Conservation (phyloP, 257 asterid species). For the Striga asiatica region DNA sequence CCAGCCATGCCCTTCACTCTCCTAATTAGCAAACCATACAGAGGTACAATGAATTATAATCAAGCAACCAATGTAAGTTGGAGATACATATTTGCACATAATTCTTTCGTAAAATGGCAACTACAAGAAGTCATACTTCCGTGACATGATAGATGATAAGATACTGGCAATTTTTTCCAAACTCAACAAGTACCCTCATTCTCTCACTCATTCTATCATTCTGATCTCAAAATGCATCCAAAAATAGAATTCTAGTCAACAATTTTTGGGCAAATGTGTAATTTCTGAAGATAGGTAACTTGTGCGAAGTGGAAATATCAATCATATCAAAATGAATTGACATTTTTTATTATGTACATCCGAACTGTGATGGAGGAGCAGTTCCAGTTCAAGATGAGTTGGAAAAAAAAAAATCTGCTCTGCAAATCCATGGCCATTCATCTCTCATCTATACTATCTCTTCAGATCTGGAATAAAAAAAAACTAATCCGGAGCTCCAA, state of each 20-base stretch:
- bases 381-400: too few species aligned
- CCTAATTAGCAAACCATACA: conserved; percentile 28
- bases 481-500: too few species aligned
- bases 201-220: too few species aligned
- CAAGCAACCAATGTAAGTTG: conserved; percentile 5
- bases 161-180: neutral
- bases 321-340: neutral
- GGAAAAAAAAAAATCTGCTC: too few species aligned
- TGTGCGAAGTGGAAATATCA: neutral
- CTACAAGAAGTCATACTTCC: neutral
- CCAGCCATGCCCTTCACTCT: conserved; percentile 68
- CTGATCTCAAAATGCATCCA: neutral
- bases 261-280: neutral
- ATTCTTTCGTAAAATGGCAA: neutral
- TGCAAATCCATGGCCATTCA: too few species aligned
- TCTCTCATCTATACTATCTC: too few species aligned
- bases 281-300: neutral
- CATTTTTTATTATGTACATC: neutral
- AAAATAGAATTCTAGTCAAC: neutral
- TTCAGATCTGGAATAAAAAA: too few species aligned
- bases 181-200: neutral
- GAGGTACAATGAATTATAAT: conserved; percentile 4
- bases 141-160: neutral
- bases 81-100: neutral
- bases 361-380: neutral